phyloP scores from a whole-genome alignment of 2,329 filamentous ascomycete genomes.

The Mollisia scopiformis region DNA sequence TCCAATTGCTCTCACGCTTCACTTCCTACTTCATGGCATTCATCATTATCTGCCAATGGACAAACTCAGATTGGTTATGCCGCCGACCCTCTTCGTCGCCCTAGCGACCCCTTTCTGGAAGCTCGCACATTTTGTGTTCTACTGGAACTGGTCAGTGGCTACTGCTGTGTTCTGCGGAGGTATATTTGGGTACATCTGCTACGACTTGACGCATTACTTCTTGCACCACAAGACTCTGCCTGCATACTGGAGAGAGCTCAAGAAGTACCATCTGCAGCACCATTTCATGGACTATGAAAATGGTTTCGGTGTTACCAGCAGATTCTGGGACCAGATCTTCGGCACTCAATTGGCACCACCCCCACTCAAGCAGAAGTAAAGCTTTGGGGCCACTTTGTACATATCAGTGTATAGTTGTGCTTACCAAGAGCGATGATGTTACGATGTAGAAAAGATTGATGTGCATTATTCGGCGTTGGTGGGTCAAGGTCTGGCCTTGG shows the following conservation, averaged over 20 bases:
- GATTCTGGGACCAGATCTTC: constrained; percentile 94
- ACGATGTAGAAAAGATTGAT: constrained; percentile 24
- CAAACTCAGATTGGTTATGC: constrained; percentile 95
- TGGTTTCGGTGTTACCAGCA: constrained; percentile 94
- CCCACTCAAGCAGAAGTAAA: constrained; percentile 28
- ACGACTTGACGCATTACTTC: constrained; percentile 98
- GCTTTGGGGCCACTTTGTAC: background rate
- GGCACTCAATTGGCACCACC: constrained; percentile 73
- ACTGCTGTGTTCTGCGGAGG: constrained; percentile 83
- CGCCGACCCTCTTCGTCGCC: constrained; percentile 80
- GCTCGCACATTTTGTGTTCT: constrained; percentile 81
- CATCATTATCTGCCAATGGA: constrained; percentile 99
- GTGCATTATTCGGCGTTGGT: constrained; percentile 13
- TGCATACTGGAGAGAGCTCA: constrained; percentile 84
- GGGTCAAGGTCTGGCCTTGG: constrained; percentile 9
- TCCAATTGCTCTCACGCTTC: constrained; percentile 78
- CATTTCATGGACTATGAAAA: constrained; percentile 99
- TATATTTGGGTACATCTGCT: constrained; percentile 93
- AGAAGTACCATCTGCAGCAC: constrained; percentile 97
- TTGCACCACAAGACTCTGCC: constrained; percentile 94
- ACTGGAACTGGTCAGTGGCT: constrained; percentile 82
- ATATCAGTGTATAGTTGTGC: background rate
- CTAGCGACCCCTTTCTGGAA: constrained; percentile 93
- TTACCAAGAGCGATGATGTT: constrained; percentile 21
- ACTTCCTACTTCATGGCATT: constrained; percentile 95